phyloP scores from a whole-genome alignment of 139 green algal genomes.

The Yamagishiella unicocca region DNA sequence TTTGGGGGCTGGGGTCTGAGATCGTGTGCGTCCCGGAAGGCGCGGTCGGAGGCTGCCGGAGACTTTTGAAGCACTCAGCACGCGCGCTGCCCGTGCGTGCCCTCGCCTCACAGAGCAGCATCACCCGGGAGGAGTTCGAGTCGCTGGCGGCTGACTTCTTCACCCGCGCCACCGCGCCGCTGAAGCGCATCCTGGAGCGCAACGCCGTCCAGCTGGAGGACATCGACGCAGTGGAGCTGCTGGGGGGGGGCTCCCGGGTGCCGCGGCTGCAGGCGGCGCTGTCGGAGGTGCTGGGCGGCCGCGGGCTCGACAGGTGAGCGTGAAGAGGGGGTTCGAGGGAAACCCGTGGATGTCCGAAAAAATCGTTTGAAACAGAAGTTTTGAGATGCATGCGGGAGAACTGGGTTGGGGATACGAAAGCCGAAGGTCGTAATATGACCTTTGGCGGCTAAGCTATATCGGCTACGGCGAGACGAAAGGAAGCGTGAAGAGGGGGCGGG shows the following conservation, averaged over 20 bases:
- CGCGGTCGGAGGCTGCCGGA: too few species aligned
- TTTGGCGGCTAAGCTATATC: too few species aligned
- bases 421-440: too few species aligned
- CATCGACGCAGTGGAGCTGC: conserved; percentile 87
- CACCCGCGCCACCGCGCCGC: conserved; percentile 59
- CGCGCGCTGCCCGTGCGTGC: too few species aligned
- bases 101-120: conserved; percentile 62
- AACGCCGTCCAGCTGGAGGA: conserved; percentile 76
- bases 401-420: too few species aligned
- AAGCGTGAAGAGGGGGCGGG: background rate
- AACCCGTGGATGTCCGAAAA: too few species aligned
- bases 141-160: conserved; percentile 85
- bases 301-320: conserved; percentile 68
- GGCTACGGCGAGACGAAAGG: background rate
- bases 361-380: too few species aligned
- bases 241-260: conserved; percentile 91
- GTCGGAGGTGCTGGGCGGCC: conserved; percentile 77
- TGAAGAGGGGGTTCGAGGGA: too few species aligned
- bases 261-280: conserved; percentile 85
- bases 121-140: conserved; percentile 86
- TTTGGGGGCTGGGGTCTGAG: too few species aligned
- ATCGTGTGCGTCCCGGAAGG: too few species aligned
- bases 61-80: too few species aligned
- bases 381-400: too few species aligned
- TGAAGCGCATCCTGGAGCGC: conserved; percentile 80